Evolutionary conservation across 2,329 filamentous ascomycete species (phyloP), one percentile per base, ranked within the genome.

Genomic region (Geosmithia morbida): DNA sequence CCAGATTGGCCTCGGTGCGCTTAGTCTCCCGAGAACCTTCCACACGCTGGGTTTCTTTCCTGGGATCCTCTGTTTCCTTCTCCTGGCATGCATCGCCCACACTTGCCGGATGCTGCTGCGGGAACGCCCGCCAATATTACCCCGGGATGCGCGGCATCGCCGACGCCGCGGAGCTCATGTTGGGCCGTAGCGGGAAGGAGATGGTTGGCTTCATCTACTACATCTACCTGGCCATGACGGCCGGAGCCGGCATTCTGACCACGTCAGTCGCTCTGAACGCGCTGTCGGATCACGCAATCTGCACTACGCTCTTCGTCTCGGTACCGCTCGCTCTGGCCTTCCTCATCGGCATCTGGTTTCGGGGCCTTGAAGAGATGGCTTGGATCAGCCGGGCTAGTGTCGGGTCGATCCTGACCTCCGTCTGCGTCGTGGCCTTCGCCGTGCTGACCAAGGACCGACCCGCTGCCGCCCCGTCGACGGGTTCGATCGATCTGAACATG

Each of bases 191-290:
- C 33, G 33, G 11, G 11, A 11, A 11, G 33, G 33, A 37, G 33
- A 3, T 37, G 6, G 33, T 16, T 3, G 33, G 33, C 33, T 11
- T 37, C 11, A 11, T 37, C 11, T 37, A 13, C 33, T 13, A 13
- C 33, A 16, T 37, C 33, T 11, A 11, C 33, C 14, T 13, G 11
- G 33, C 14, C 33, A 54, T 57, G 33, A 48, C 52, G 26, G 54
- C 59, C 41, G 67, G 65, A 44, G 65, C 66, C 3, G 66, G 60
- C 2, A 61, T 71, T 47, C 57, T 68, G 3, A 56, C 66, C 19
- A 54, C 62, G 2, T 68, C 65, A 0, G 68, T 66, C 33, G 61
- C 54, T 0, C 52, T 69, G 7, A 69, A 69, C 50, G 58, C 66
- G 2, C 51, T 69, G 3, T 68, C 66, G 0, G 51, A 54, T 0